Base-by-base conservation (phyloP, 495 filamentous ascomycete species). In the Annulohypoxylon maeteangense region DNA sequence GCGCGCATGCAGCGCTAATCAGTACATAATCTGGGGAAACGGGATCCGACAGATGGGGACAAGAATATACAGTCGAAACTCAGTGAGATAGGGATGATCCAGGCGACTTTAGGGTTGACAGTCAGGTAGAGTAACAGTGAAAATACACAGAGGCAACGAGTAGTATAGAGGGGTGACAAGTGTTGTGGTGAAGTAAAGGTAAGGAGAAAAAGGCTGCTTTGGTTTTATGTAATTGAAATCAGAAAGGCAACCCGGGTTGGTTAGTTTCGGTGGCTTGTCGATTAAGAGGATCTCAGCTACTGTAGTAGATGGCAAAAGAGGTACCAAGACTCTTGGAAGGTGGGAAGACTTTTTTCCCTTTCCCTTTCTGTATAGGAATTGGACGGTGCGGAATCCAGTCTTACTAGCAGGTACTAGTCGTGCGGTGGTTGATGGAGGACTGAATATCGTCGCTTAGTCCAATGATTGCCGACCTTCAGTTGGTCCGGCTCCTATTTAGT, bases 191-290 rank as follows among this genome's bases (percentile, higher is more conserved):
- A 81, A 78, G 81, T 82, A 82, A 81, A 80, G 76, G 70, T 78
- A 81, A 81, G 76, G 77, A 78, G 76, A 80, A 78, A 81, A 81
- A 76, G 75, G 77, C 70, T 76, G 66, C 59, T 69, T 79, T 79
- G 80, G 79, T 84, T 84, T 85, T 84, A 85, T 84, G 83, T 85
- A 85, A 85, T 82, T 82, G 79, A 80, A 85, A 84, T 82, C 73
- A 61, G 61, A 50, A 59, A 51, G 65, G 40, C 44, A 61, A 63
- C 59, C 34, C 47, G 55, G 70, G 70, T 53, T 72, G 64, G 69
- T 36, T 64, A 42, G 59, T 44, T 54, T 71, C 16, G 63, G 58
- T 67, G 59, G 53, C 53, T 68, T 59, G 65, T 48, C 65, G 65
- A 55, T 29, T 71, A 42, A 71, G 63, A 67, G 62, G 55, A 32